These are phyloP conservation scores for Plantago rigida DNA, from an alignment of 305 asterid genomes.

Conservation along the genomic window DNA sequence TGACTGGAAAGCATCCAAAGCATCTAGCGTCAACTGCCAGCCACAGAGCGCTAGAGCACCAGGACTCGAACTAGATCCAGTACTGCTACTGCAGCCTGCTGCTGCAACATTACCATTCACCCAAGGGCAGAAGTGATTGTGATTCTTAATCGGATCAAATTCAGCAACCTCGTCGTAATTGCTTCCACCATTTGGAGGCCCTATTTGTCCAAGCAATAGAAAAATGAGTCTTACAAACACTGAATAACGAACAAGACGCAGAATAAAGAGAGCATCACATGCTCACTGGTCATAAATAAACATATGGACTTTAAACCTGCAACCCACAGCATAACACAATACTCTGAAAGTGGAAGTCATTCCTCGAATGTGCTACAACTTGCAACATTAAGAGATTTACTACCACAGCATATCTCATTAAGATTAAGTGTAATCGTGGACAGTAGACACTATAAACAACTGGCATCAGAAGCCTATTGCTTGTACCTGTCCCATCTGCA, in stretches of 20 bases:
- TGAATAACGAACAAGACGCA: constrained; percentile 9
- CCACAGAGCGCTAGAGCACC: constrained; percentile 79
- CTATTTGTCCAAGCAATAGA: constrained; percentile 35
- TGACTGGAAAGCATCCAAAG: constrained; percentile 78
- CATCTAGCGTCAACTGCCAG: constrained; percentile 98
- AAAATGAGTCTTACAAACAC: constrained; percentile 11
- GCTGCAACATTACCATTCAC: constrained; percentile 99
- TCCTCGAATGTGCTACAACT: no score
- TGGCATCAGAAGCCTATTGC: no score
- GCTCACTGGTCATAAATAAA: no score
- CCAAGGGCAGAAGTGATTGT: constrained; percentile 94
- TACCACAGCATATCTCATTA: no score
- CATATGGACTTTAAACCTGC: no score
- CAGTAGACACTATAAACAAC: no score
- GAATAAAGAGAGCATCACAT: no score
- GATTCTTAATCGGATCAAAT: constrained; percentile 91
- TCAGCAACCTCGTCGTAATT: constrained; percentile 78
- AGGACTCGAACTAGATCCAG: constrained; percentile 68
- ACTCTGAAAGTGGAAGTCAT: no score
- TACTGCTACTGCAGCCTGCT: constrained; percentile 77
- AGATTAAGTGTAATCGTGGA: no score
- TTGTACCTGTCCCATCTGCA: constrained; percentile 55
- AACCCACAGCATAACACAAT: no score
- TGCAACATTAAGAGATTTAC: no score
- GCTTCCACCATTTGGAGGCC: constrained; percentile 87